Evolutionary conservation across 495 filamentous ascomycete species (phyloP), one percentile per base, ranked within the genome.

Genomic region (Talaromyces proteolyticus): DNA sequence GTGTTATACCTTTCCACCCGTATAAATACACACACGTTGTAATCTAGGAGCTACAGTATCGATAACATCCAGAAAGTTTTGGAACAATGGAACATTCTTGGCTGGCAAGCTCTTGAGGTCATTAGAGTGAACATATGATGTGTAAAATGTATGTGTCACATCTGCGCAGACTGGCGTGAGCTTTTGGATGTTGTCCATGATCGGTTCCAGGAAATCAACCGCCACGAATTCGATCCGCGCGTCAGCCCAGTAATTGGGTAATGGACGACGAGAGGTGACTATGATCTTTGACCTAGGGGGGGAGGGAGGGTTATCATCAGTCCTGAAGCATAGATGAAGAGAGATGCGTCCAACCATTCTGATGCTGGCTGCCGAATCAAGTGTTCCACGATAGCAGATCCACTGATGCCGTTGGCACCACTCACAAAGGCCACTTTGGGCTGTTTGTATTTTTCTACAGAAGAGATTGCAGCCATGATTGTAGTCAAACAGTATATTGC

Each of bases 321-420:
- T n/a, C n/a, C n/a, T n/a, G n/a, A n/a, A n/a, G n/a, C n/a, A n/a
- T n/a, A n/a, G n/a, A n/a, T n/a, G n/a, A n/a, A n/a, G n/a, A n/a
- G n/a, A n/a, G n/a, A n/a, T n/a, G n/a, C n/a, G n/a, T n/a, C n/a
- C n/a, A n/a, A n/a, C n/a, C n/a, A n/a, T n/a, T n/a, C n/a, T n/a
- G n/a, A n/a, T n/a, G n/a, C n/a, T n/a, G n/a, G n/a, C n/a, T n/a
- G n/a, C n/a, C n/a, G n/a, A n/a, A n/a, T n/a, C n/a, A n/a, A n/a
- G 17, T 63, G 57, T 39, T 65, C 57, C 1, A 64, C 24, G 14
- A 68, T 59, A 4, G 59, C 53, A 39, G 48, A 52, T 6, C 65
- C 65, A 48, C 45, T 68, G 29, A 68, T 60, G 14, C 65, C 65
- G 50, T 68, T 68, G 38, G 55, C 55, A 20, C 63, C 63, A 3